phyloP scores from a whole-genome alignment of 345 rosid genomes.

The Litchi chinensis region DNA sequence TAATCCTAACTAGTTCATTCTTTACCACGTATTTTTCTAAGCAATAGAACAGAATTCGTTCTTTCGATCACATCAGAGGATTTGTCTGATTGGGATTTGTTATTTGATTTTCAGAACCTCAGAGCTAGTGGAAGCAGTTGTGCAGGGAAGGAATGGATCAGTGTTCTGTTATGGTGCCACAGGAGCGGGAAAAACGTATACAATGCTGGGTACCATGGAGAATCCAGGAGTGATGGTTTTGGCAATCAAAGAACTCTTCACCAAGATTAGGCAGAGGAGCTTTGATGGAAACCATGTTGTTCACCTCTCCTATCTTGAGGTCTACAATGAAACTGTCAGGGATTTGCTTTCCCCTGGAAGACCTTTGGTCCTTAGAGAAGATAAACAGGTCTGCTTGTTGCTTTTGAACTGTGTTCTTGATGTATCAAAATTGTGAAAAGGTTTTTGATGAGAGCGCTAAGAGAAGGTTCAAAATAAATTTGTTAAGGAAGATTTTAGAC shows the following conservation, averaged over 20 bases:
- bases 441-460: too few species aligned
- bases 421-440: neutral
- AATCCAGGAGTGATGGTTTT: constrained; percentile 98
- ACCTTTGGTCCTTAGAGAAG: constrained; percentile 92
- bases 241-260: constrained; percentile 90
- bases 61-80: neutral
- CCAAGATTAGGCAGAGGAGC: constrained; percentile 84
- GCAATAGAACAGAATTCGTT: neutral
- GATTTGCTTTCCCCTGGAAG: constrained; percentile 98
- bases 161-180: constrained; percentile 99
- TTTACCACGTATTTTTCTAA: neutral
- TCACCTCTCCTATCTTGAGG: constrained; percentile 94
- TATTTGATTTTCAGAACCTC: constrained; percentile 66
- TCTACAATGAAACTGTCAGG: constrained; percentile 87
- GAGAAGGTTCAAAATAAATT: neutral
- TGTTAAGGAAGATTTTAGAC: neutral
- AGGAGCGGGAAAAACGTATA: constrained; percentile 94
- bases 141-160: constrained; percentile 92
- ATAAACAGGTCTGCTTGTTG: constrained; percentile 64
- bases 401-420: neutral
- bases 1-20: neutral
- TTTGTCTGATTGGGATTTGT: neutral
- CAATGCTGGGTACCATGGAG: constrained; percentile 89
- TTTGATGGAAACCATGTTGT: constrained; percentile 85
- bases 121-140: constrained; percentile 83